phyloP scores from a whole-genome alignment of 2,329 filamentous ascomycete species.

The Diaporthe amygdali region DNA sequence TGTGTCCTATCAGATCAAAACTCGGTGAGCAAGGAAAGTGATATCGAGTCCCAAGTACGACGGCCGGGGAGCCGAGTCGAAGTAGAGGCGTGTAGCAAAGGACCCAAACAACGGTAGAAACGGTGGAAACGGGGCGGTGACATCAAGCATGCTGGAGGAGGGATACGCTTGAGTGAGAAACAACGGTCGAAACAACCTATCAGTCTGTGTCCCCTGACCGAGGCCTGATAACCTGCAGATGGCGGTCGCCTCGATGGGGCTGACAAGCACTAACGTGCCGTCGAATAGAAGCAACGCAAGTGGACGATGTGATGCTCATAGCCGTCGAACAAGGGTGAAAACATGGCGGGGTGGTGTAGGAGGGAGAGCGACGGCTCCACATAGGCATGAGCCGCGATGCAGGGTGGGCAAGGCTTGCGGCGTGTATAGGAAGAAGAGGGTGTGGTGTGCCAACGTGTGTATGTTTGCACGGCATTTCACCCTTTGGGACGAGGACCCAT shows the following conservation, averaged over 20 bases:
- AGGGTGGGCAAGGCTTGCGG: neutral
- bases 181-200: neutral
- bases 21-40: conserved; percentile 13
- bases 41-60: neutral
- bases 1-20: conserved; percentile 2
- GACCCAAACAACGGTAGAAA: neutral
- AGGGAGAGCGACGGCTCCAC: neutral
- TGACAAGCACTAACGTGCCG: conserved; percentile 2
- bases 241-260: conserved; percentile 16
- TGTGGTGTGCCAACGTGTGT: neutral
- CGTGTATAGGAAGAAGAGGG: neutral
- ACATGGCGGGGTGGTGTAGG: conserved; percentile 1
- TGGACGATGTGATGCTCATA: neutral
- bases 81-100: neutral
- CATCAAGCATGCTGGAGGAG: conserved; percentile 5
- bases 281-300: conserved; percentile 16
- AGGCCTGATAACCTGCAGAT: conserved; percentile 19
- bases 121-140: conserved; percentile 15
- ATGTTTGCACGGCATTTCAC: conserved; percentile 17
- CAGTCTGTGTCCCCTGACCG: conserved; percentile 5
- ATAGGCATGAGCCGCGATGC: conserved; percentile 17
- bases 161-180: neutral
- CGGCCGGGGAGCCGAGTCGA: neutral
- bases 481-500: conserved; percentile 3
- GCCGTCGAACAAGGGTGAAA: conserved; percentile 9